Percentiles rank a stretch among this genome's conserved stretches.
These are phyloP conservation scores for Skeletonema tropicum DNA, from an alignment of 108 stramenopile species.

Conservation along the genomic window DNA sequence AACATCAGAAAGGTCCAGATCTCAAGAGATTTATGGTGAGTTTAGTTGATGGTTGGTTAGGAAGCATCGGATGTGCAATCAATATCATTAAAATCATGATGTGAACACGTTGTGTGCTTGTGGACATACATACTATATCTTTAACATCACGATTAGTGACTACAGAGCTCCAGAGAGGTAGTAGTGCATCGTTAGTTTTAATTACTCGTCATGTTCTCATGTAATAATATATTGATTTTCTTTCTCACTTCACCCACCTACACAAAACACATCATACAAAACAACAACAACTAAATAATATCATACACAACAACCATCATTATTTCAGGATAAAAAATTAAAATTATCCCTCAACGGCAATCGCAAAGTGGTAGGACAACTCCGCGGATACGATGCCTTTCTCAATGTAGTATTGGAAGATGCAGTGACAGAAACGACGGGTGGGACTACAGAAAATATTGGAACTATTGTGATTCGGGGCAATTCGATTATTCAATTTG, in stretches of 20 bases:
- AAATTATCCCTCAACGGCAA: constrained; percentile 83
- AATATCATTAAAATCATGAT: no score
- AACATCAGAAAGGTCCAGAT: constrained; percentile 84
- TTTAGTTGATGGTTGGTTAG: neutral
- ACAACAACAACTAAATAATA: no score
- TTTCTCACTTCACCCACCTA: no score
- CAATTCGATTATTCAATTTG: constrained; percentile 89
- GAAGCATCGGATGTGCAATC: no score
- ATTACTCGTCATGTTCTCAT: no score
- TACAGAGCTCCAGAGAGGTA: no score
- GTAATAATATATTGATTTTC: no score
- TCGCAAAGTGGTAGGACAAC: constrained; percentile 73
- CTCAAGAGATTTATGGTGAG: constrained; percentile 91
- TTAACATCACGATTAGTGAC: no score
- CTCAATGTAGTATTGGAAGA: constrained; percentile 90
- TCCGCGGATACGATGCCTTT: constrained; percentile 91
- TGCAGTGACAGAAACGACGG: constrained; percentile 58
- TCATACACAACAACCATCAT: neutral
- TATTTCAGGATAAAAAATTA: constrained; percentile 81
- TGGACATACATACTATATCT: no score
- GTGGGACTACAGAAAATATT: constrained; percentile 50
- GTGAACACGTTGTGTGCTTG: no score
- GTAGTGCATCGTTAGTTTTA: no score
- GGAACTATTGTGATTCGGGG: constrained; percentile 88
- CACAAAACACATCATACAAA: neutral